These are phyloP conservation scores for Chlorella sp. DNA, from an alignment of 139 green algal species.

Conservation along the genomic window DNA sequence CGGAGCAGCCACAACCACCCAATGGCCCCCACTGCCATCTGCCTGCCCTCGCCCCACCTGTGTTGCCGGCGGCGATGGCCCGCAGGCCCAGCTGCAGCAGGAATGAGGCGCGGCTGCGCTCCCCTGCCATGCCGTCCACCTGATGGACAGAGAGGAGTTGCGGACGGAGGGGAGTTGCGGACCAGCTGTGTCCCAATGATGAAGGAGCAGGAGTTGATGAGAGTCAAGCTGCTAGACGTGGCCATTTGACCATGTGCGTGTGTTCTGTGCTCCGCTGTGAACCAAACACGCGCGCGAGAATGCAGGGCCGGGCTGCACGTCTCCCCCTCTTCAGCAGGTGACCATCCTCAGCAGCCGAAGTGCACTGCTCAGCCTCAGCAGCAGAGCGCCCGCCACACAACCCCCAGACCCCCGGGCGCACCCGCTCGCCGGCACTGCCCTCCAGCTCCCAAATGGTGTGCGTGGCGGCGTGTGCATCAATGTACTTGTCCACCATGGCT, in stretches of 20 bases:
- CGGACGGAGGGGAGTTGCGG: neutral
- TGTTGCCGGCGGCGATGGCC: conserved; percentile 41
- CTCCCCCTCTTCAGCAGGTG: too few relatives aligned
- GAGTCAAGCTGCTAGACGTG: too few relatives aligned
- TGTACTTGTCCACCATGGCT: conserved; percentile 35
- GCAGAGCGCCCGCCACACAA: neutral
- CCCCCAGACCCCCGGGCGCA: neutral
- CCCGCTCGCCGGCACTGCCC: neutral
- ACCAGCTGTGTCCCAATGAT: too few relatives aligned
- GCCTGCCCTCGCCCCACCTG: neutral
- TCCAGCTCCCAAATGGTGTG: conserved; percentile 46
- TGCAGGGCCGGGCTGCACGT: too few relatives aligned
- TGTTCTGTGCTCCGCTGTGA: too few relatives aligned
- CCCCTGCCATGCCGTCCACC: conserved; percentile 9
- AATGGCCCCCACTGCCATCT: neutral
- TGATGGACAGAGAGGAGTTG: too few relatives aligned
- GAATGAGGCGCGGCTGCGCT: conserved; percentile 30
- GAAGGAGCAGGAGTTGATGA: too few relatives aligned
- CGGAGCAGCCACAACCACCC: too few relatives aligned
- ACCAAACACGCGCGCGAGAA: too few relatives aligned
- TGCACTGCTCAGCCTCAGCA: too few relatives aligned
- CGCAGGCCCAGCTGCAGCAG: conserved; percentile 48
- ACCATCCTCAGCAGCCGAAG: too few relatives aligned
- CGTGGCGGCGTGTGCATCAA: conserved; percentile 39
- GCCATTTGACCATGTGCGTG: too few relatives aligned